Conservation (phyloP, 768 basidiomycete genomes). For the Termitomyces sp. region DNA sequence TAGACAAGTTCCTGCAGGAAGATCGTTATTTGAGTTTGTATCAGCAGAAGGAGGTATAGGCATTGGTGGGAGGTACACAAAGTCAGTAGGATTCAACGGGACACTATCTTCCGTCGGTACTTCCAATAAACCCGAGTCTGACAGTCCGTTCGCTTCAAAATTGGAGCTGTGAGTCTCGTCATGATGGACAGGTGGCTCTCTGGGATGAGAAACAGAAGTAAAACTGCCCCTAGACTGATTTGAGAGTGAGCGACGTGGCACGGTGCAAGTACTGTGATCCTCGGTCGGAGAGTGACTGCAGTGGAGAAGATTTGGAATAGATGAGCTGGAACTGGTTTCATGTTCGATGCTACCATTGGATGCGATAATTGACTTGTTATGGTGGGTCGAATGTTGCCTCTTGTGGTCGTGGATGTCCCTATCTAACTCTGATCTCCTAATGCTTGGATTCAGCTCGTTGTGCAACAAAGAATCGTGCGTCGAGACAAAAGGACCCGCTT, state of each 20-base stretch:
- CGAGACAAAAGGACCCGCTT: not conserved
- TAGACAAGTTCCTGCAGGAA: no score
- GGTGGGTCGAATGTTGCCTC: not conserved
- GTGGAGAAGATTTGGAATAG: slow-evolving; percentile 14
- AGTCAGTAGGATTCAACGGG: slow-evolving; percentile 35
- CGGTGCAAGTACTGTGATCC: not conserved
- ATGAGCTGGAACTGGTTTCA: not conserved
- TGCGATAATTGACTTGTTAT: not conserved
- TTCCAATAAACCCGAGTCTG: not conserved
- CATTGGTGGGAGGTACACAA: slow-evolving; percentile 36
- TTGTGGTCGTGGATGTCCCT: not conserved
- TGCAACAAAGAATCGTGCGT: not conserved
- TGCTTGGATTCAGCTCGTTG: slow-evolving; percentile 1
- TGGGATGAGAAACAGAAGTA: slow-evolving; percentile 1
- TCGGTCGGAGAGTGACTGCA: slow-evolving; percentile 29
- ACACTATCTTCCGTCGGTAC: slow-evolving; percentile 2
- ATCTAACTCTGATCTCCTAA: slow-evolving; percentile 5
- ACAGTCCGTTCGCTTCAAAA: not conserved
- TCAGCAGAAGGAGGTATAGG: slow-evolving; percentile 11
- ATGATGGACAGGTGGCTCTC: not conserved
- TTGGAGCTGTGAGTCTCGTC: not conserved
- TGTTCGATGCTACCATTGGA: not conserved
- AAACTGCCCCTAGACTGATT: slow-evolving; percentile 5
- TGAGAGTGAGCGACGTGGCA: slow-evolving; percentile 15
- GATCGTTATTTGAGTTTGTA: not conserved